Evolutionary conservation across 2,329 filamentous ascomycete species (phyloP).

Genomic region (Colletotrichum sp.): DNA sequence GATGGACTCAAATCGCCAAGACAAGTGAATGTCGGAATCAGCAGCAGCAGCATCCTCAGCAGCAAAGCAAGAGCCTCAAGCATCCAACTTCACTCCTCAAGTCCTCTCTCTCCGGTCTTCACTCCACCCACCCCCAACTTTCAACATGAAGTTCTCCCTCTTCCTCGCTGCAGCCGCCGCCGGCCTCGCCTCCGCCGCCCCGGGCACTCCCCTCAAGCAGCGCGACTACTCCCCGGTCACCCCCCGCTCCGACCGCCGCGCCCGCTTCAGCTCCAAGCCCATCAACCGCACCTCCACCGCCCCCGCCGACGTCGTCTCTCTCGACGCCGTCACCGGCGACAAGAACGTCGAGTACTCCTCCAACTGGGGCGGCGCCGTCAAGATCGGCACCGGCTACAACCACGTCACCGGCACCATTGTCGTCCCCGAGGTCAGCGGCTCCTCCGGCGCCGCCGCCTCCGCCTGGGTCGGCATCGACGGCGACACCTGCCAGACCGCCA

Average conservation of each 20-base stretch:
- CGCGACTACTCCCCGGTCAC: conserved; percentile 7
- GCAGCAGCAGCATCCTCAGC: not conserved
- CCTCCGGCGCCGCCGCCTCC: conserved; percentile 30
- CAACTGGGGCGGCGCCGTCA: conserved; percentile 35
- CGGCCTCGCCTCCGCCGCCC: conserved; percentile 21
- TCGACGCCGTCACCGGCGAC: not conserved
- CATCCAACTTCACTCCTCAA: not conserved
- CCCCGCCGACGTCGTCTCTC: not conserved
- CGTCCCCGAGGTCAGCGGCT: conserved; percentile 28
- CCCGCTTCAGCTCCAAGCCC: conserved; percentile 18
- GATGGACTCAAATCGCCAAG: not conserved
- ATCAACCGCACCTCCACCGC: conserved; percentile 9
- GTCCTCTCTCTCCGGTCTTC: not conserved
- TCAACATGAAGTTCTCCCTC: conserved; percentile 18
- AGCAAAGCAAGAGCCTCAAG: not conserved
- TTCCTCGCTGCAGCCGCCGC: conserved; percentile 19
- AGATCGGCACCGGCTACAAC: conserved; percentile 29
- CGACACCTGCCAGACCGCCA: conserved; percentile 43
- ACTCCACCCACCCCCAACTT: not conserved
- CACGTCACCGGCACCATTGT: conserved; percentile 32
- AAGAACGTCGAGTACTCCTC: conserved; percentile 26
- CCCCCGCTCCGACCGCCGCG: not conserved
- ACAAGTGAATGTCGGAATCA: not conserved
- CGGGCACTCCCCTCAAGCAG: conserved; percentile 6
- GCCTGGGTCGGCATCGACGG: conserved; percentile 56